Conservation (phyloP, 1,284 basidiomycete genomes). For the Phylloboletellus chloephorus region DNA sequence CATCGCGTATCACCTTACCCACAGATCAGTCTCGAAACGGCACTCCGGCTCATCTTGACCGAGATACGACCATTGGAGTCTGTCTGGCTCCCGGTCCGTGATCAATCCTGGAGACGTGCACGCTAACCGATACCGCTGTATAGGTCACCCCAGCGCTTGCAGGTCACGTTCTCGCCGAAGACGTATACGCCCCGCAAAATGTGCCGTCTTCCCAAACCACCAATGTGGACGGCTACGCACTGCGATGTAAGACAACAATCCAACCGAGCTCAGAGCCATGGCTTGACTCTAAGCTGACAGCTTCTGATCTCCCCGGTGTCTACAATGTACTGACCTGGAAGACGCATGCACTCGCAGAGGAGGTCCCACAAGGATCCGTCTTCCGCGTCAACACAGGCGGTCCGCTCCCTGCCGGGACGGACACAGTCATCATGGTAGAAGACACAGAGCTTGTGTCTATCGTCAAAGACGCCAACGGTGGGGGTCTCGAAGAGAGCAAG, state of each 20-base stretch:
- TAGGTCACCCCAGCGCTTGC: conserved; percentile 54
- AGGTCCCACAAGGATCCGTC: conserved; percentile 49
- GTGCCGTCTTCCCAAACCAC: conserved; percentile 64
- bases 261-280: neutral
- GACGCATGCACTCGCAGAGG: conserved; percentile 37
- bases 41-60: conserved; percentile 51
- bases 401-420: conserved; percentile 67
- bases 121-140: conserved; percentile 2
- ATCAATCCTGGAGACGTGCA: neutral
- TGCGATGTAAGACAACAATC: conserved; percentile 47
- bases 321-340: conserved; percentile 69
- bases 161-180: conserved; percentile 72
- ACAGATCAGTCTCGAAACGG: conserved; percentile 61
- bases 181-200: conserved; percentile 60
- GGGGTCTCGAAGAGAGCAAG: conserved; percentile 60
- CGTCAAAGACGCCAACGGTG: conserved; percentile 38
- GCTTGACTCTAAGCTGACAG: conserved; percentile 32
- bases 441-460: conserved; percentile 71
- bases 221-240: conserved; percentile 85
- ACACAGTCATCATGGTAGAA: conserved; percentile 88
- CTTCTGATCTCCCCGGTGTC: conserved; percentile 53
- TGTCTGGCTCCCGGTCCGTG: conserved; percentile 37
- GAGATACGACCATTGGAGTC: conserved; percentile 44
- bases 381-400: conserved; percentile 79
- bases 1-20: conserved; percentile 75